Base-by-base conservation (phyloP, 495 filamentous ascomycete species). In the Talaromyces liani region DNA sequence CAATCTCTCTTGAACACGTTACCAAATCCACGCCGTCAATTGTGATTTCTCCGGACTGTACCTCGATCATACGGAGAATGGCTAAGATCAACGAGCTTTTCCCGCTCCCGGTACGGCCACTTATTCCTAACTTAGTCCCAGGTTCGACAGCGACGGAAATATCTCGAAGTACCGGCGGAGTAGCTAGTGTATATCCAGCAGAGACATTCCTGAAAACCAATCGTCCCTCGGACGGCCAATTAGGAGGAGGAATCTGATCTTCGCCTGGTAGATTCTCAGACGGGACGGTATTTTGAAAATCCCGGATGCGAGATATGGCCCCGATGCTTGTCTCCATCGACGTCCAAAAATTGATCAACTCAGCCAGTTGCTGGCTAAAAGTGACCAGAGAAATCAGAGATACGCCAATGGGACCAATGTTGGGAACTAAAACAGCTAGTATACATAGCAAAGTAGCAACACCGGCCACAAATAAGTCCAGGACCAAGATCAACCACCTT, bases 11-110 rank as follows among this genome's bases (percentile, higher is more conserved):
- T 9, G 93, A 94, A 66, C 98, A 97, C 58, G 78, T 75, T 51
- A 89, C 85, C 69, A 97, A 91, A 70, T 98, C 90, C 24, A 98
- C 78, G 55, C 85, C 89, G 68, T 98, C 95, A 60, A 98, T 91
- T 6, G 92, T 65, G 63, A 98, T 97, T 69, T 88, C 88, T 63
- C 95, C 94, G 47, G 16, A 5, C 3, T 55, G 45, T 1, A 66
- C 10, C 25, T 67, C 64, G 1, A 72, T 45, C 45, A 72, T 62
- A 8, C 63, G 67, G 2, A 70, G 70, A 9, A 83, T 63, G 9
- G 71, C 31, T 7, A 74, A 68, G 2, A 80, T 66, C 6, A 80
- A 53, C 7, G 76, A 75, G 53, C 70, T 73, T 63, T 79, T 79
- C 12, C 75, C 78, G 70, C 81, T 78, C 12, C 64, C 68, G 6